Conservation (phyloP, 805 yeast species). For the Saturnispora silvae region DNA sequence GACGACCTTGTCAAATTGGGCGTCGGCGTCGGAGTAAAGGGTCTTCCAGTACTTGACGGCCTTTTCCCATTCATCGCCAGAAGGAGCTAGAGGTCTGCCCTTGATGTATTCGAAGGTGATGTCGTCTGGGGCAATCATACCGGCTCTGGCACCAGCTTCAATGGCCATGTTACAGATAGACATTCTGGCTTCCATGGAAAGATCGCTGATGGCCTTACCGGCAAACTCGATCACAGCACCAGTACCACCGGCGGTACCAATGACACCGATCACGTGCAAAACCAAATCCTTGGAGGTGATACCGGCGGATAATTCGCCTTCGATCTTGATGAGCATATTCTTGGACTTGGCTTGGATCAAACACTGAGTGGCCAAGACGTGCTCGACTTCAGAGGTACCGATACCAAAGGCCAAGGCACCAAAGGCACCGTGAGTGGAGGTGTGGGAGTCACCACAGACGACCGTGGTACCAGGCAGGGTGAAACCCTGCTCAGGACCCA, state of each 20-base stretch:
- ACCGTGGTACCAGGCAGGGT: conserved; percentile 98
- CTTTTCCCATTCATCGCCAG: conserved; percentile 90
- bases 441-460: conserved; percentile 98
- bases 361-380: conserved; percentile 96
- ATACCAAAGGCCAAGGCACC: conserved; percentile 97
- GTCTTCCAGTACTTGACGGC: conserved; percentile 89
- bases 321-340: conserved; percentile 83
- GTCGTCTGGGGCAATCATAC: conserved; percentile 96
- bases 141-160: conserved; percentile 99
- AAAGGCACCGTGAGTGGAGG: conserved; percentile 98
- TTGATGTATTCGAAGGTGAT: conserved; percentile 78
- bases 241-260: conserved; percentile 99
- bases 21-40: conserved; percentile 80
- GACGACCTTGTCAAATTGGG: conserved; percentile 78
- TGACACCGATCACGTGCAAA: conserved; percentile 87
- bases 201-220: conserved; percentile 82
- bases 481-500: conserved; percentile 98
- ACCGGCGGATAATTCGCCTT: conserved; percentile 78
- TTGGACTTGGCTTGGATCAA: conserved; percentile 89
- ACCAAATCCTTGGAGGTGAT: conserved; percentile 94
- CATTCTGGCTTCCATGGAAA: conserved; percentile 97
- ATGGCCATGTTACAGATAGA: conserved; percentile 98
- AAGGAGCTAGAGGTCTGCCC: conserved; percentile 92
- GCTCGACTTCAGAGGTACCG: conserved; percentile 98
- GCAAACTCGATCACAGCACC: conserved; percentile 95